Base-by-base conservation (phyloP, 2,329 filamentous ascomycete genomes). In the Acephala macrosclerotiorum region DNA sequence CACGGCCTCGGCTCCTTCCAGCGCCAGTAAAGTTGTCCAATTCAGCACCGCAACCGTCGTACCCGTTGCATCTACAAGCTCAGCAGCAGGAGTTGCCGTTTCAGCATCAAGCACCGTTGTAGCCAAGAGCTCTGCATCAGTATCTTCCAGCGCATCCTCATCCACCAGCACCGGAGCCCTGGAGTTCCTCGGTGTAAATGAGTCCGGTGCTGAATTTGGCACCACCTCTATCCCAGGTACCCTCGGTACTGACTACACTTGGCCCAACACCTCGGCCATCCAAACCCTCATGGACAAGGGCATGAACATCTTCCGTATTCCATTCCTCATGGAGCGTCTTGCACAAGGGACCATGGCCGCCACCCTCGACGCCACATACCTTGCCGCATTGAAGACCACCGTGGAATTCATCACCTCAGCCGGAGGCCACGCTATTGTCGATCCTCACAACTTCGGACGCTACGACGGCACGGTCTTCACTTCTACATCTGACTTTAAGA, bases 181-280 rank as follows among this genome's bases (percentile, higher is more conserved):
- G 22, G 42, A 65, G 58, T 71, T 57, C 22, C 51, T 70, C 29
- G 70, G 70, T 56, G 74, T 71, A 42, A 74, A 73, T 51, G 74
- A 89, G 73, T 84, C 85, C 22, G 87, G 87, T 16, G 87, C 87
- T 49, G 89, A 91, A 70, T 90, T 90, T 66, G 87, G 87, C 47
- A 80, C 84, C 65, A 77, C 73, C 25, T 82, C 79, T 60, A 79
- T 89, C 36, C 87, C 88, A 1, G 88, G 88, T 12, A 76, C 76
- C 1, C 80, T 85, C 63, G 82, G 81, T 59, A 88, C 81, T 61
- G 85, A 90, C 70, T 90, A 84, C 73, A 88, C 79, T 20, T 90
- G 86, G 82, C 87, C 87, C 1, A 47, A 38, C 29, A 61, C 60
- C 7, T 65, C 67, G 58, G 59, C 69, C 12, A 69, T 72, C 16